Conservation (phyloP, 106 monocot genomes). For the Dioscorea zingiberensis region DNA sequence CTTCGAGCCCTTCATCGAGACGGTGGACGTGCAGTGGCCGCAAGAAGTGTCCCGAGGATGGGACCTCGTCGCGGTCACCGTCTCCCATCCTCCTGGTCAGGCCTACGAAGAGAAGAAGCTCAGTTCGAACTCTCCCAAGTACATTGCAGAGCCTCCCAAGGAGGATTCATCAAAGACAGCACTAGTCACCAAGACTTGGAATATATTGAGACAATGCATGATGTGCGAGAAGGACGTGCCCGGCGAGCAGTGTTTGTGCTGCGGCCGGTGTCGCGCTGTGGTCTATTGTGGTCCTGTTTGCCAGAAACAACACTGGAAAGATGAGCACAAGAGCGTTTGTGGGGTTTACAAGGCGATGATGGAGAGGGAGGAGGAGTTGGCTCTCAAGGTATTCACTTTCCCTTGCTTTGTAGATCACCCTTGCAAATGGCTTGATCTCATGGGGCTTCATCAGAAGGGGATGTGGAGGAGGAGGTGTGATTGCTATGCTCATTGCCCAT, state of each 20-base stretch:
- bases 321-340: constrained; percentile 33
- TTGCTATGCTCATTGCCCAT: constrained; percentile 39
- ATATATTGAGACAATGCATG: constrained; percentile 20
- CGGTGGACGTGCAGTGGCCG: constrained; percentile 64
- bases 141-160: constrained; percentile 17
- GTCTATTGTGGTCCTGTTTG: constrained; percentile 39
- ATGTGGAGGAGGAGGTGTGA: constrained; percentile 51
- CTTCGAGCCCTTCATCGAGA: constrained; percentile 57
- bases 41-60: constrained; percentile 26
- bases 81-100: constrained; percentile 49
- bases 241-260: constrained; percentile 26
- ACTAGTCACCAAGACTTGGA: constrained; percentile 3
- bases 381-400: constrained; percentile 43
- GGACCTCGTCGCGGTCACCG: constrained; percentile 48
- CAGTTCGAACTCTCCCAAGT: constrained; percentile 19
- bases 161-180: constrained; percentile 15
- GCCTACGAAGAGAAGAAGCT: constrained; percentile 35
- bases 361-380: constrained; percentile 52
- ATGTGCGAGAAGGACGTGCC: constrained; percentile 38
- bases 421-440: constrained; percentile 46
- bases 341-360: constrained; percentile 50
- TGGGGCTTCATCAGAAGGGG: constrained; percentile 54
- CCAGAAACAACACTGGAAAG: constrained; percentile 65
- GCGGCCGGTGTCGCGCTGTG: constrained; percentile 28
- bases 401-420: constrained; percentile 31